These are phyloP conservation scores for Saccharomyces eubayanus DNA, from an alignment of 805 yeast genomes.

Conservation along the genomic window DNA sequence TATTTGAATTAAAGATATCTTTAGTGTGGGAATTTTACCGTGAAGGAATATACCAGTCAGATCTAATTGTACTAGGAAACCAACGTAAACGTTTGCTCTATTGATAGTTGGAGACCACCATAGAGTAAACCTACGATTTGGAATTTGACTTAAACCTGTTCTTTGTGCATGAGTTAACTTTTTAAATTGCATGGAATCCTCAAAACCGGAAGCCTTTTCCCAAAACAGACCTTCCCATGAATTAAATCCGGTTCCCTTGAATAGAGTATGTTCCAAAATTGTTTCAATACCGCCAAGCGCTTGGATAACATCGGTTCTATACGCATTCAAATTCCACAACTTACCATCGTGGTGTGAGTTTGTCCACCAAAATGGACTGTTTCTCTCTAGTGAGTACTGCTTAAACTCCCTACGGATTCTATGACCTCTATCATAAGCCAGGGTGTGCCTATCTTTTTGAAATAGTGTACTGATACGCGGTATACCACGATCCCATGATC, in stretches of 20 bases:
- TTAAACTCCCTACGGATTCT: constrained; percentile 73
- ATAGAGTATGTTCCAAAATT: constrained; percentile 86
- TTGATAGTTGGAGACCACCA: constrained; percentile 99
- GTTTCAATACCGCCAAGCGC: constrained; percentile 97
- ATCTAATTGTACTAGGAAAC: constrained; percentile 91
- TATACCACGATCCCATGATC: constrained; percentile 92
- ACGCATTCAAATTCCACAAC: constrained; percentile 86
- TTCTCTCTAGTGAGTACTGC: constrained; percentile 60
- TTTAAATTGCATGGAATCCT: constrained; percentile 88
- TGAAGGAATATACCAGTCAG: constrained; percentile 94
- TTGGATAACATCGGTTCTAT: constrained; percentile 91
- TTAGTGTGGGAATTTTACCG: constrained; percentile 95
- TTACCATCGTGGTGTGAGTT: constrained; percentile 89
- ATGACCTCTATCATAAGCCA: constrained; percentile 93
- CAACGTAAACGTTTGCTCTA: constrained; percentile 95
- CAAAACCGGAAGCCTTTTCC: constrained; percentile 97
- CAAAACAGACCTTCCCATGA: constrained; percentile 98
- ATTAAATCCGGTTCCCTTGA: constrained; percentile 94
- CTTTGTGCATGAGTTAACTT: constrained; percentile 96
- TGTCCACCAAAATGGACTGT: constrained; percentile 96
- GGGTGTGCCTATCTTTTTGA: constrained; percentile 88
- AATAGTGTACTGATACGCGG: constrained; percentile 93
- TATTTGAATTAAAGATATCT: constrained; percentile 89
- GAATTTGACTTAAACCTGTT: constrained; percentile 93
- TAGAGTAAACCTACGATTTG: constrained; percentile 89